Evolutionary conservation across 2,329 filamentous ascomycete genomes (phyloP).

Genomic region (Alternaria rosae): DNA sequence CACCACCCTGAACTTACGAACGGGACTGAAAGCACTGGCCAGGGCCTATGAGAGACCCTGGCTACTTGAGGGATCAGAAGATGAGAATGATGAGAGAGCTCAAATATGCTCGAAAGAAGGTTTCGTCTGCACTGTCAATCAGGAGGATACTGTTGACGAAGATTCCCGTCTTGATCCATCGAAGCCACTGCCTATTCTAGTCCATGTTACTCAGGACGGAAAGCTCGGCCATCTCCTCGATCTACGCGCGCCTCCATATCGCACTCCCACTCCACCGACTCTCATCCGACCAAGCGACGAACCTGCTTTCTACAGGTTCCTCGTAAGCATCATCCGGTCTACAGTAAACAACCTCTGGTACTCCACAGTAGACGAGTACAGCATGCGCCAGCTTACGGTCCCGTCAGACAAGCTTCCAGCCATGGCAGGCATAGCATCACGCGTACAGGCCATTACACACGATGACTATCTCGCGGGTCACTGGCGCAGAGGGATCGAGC

Average conservation of each 20-base stretch:
- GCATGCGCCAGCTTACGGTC: background rate
- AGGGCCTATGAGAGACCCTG: background rate
- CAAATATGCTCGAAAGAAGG: background rate
- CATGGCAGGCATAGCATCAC: background rate
- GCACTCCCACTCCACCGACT: background rate
- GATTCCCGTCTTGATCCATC: fast-evolving
- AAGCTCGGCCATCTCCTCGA: background rate
- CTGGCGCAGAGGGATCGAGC: background rate
- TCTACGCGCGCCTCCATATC: background rate
- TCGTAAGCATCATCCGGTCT: background rate
- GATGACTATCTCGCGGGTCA: background rate
- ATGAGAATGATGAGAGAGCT: no score
- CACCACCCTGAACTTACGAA: no score
- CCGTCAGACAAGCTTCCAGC: background rate
- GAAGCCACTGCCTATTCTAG: background rate
- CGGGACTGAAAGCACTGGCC: no score
- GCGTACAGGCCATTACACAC: background rate
- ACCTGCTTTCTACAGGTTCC: background rate
- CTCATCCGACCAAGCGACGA: background rate
- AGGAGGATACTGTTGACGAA: fast-evolving
- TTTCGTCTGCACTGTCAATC: background rate
- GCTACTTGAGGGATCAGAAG: background rate
- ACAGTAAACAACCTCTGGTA: background rate
- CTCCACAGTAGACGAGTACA: background rate
- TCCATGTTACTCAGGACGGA: fast-evolving